Evolutionary conservation across 2,329 filamentous ascomycete genomes (phyloP).

Genomic region (Pseudocercospora ulei): DNA sequence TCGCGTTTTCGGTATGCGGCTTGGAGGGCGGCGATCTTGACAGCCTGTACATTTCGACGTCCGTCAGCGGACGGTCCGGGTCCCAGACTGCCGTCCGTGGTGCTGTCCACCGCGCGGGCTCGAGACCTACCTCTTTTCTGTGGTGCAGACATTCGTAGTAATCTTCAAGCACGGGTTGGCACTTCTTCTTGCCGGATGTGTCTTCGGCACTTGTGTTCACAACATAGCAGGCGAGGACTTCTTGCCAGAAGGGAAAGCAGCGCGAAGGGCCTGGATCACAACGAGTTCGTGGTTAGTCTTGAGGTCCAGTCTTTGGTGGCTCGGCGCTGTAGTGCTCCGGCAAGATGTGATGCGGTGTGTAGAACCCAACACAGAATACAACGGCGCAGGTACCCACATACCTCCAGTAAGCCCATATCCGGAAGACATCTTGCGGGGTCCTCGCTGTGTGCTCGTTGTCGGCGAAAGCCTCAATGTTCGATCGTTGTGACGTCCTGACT

Average conservation of each 20-base stretch:
- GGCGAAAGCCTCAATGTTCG: slow-evolving; percentile 3
- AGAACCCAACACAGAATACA: not conserved
- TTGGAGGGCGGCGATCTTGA: slow-evolving; percentile 69
- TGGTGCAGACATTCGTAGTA: slow-evolving; percentile 99
- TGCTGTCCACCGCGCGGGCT: not conserved
- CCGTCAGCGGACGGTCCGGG: no score
- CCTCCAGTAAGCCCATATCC: slow-evolving; percentile 74
- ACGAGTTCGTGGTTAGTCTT: not conserved
- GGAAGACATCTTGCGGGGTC: slow-evolving; percentile 55
- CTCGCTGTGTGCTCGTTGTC: slow-evolving; percentile 6
- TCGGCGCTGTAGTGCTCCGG: no score
- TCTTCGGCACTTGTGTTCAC: slow-evolving; percentile 74
- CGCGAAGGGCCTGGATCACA: slow-evolving; percentile 53
- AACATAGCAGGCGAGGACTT: slow-evolving; percentile 95
- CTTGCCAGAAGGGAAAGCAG: slow-evolving; percentile 99
- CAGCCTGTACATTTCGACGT: slow-evolving; percentile 48
- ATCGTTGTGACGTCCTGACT: not conserved
- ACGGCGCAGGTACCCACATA: slow-evolving; percentile 45
- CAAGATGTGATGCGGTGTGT: no score
- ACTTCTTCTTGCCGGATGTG: slow-evolving; percentile 79
- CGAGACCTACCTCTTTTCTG: slow-evolving; percentile 79
- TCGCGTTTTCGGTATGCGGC: slow-evolving; percentile 73
- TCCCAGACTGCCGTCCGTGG: no score
- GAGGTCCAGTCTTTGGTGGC: not conserved
- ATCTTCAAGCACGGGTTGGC: slow-evolving; percentile 74